These are phyloP conservation scores for Cyclotella distinguenda DNA, from an alignment of 108 stramenopile species.

Conservation along the genomic window DNA sequence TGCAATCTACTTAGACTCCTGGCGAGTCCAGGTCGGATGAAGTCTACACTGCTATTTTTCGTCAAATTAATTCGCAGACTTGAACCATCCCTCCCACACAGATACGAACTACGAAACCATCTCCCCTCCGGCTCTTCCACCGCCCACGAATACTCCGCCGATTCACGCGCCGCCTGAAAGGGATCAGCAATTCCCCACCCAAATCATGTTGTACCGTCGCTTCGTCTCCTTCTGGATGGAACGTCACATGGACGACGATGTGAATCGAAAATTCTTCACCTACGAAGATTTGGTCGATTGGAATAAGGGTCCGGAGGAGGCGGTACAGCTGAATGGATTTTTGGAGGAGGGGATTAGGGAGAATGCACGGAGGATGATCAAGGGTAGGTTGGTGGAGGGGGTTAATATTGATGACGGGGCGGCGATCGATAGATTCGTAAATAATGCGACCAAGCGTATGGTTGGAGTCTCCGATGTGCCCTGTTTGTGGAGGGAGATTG, in stretches of 20 bases:
- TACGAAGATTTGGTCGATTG: conserved; percentile 27
- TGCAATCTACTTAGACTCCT: too few relatives aligned
- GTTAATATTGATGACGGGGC: not conserved
- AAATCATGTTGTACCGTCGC: conserved; percentile 29
- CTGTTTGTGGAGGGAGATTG: conserved; percentile 36
- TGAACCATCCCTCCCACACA: too few relatives aligned
- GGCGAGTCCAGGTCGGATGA: too few relatives aligned
- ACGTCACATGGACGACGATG: conserved; percentile 14
- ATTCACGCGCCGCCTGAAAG: conserved; percentile 24
- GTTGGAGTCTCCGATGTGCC: conserved; percentile 18
- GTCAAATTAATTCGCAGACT: too few relatives aligned
- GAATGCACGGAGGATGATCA: conserved; percentile 19
- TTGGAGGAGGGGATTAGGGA: conserved; percentile 10
- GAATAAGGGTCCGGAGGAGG: conserved; percentile 18
- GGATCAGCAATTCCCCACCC: conserved; percentile 20
- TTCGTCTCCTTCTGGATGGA: conserved; percentile 48
- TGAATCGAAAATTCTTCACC: conserved; percentile 23
- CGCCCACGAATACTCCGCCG: conserved; percentile 3
- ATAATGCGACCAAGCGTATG: conserved; percentile 12
- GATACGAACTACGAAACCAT: conserved; percentile 34
- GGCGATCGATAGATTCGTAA: conserved; percentile 10
- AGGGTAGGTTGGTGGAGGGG: not conserved
- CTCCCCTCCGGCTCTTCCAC: conserved; percentile 12
- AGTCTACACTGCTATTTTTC: too few relatives aligned
- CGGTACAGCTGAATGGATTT: conserved; percentile 17